These are phyloP conservation scores for Verticillium zaregamsianum DNA, from an alignment of 2,329 filamentous ascomycete genomes.

Conservation along the genomic window DNA sequence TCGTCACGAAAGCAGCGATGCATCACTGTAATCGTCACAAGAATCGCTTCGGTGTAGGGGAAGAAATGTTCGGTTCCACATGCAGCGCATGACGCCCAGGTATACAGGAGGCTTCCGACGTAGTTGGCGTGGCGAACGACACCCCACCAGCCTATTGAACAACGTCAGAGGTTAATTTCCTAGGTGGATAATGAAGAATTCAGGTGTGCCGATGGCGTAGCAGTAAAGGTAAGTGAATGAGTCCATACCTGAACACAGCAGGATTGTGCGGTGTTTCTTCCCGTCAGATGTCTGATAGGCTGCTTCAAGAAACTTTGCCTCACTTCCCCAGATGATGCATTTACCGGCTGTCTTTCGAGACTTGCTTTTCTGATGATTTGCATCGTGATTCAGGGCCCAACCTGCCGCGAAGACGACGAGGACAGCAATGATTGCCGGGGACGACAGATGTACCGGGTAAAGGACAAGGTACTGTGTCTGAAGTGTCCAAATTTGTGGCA, in stretches of 20 bases:
- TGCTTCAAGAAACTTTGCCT: not conserved
- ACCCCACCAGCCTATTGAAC: not conserved
- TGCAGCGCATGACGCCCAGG: not conserved
- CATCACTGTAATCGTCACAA: not conserved
- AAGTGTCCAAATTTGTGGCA: slow-evolving; percentile 5
- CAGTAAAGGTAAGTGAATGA: not conserved
- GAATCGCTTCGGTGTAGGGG: not conserved
- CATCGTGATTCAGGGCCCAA: not conserved
- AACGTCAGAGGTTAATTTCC: not conserved
- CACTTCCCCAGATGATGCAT: not conserved
- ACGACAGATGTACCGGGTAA: not conserved
- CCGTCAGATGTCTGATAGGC: not conserved
- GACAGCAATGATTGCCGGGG: not conserved
- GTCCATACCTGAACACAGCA: not conserved
- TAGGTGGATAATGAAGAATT: not conserved
- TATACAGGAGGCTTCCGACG: not conserved
- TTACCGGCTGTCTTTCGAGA: not conserved
- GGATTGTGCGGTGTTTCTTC: not conserved
- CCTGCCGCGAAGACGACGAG: not conserved
- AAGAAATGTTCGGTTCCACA: not conserved
- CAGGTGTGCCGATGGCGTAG: too few relatives aligned
- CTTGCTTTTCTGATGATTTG: not conserved
- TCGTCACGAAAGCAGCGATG: not conserved
- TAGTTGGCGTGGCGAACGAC: not conserved
- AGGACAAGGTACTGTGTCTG: not conserved